Percentiles rank a stretch among this genome's conserved stretches.
Evolutionary conservation across 768 basidiomycete species (phyloP).

Genomic region (Collybia nuda): DNA sequence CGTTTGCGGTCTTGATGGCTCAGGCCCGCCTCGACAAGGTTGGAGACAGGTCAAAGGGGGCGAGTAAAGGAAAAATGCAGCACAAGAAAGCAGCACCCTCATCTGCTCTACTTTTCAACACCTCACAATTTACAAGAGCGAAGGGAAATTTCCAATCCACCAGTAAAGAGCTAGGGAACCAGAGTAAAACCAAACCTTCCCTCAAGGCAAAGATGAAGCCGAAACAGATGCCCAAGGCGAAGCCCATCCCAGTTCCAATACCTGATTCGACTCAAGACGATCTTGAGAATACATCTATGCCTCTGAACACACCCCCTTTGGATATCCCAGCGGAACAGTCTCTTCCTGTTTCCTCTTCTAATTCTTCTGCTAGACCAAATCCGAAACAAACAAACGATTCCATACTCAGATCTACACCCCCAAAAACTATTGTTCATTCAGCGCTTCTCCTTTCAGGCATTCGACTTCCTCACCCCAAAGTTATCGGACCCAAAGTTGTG

Average conservation of each 20-base stretch:
- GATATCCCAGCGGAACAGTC: background rate
- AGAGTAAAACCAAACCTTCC: constrained; percentile 22
- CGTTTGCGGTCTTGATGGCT: constrained; percentile 34
- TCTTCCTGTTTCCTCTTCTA: background rate
- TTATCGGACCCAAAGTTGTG: no score
- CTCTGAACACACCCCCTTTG: background rate
- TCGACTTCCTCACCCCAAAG: no score
- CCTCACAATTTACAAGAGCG: background rate
- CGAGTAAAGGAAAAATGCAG: constrained; percentile 18
- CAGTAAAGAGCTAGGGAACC: constrained; percentile 12
- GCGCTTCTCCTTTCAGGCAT: no score
- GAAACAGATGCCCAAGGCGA: constrained; percentile 25
- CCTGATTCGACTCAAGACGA: no score
- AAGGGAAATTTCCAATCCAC: constrained; percentile 5
- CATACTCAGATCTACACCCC: no score
- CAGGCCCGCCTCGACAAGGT: constrained; percentile 17
- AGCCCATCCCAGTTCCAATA: constrained; percentile 24
- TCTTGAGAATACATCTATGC: background rate
- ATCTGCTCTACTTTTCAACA: constrained; percentile 3
- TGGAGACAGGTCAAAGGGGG: constrained; percentile 16
- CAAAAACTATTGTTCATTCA: no score
- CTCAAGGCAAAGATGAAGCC: constrained; percentile 36
- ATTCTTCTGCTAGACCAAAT: background rate
- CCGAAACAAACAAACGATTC: no score
- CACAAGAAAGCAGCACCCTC: constrained; percentile 9